Evolutionary conservation across 192 early-diverging fungal species (phyloP).

Genomic region (Coemansia sp.): DNA sequence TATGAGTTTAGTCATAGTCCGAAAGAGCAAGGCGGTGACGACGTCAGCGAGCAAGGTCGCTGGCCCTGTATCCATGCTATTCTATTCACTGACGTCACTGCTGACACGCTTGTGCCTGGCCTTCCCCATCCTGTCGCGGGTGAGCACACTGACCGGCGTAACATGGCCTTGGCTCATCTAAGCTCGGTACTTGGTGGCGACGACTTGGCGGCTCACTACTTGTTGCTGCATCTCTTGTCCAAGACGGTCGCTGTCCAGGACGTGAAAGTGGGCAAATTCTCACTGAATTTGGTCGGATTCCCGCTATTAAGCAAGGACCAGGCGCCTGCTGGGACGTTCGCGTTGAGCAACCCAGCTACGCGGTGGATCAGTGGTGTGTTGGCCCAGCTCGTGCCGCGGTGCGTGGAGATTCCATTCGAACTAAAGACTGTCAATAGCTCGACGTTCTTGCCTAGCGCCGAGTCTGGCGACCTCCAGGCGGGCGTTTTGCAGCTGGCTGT

Average conservation of each 20-base stretch:
- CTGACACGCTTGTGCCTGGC: conserved; percentile 11
- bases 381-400: conserved; percentile 55
- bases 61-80: conserved; percentile 55
- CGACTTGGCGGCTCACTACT: conserved; percentile 63
- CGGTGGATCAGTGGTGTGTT: conserved; percentile 42
- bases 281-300: conserved; percentile 63
- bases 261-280: conserved; percentile 66
- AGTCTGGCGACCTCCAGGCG: conserved; percentile 55
- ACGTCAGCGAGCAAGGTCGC: neutral
- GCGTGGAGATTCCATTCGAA: conserved; percentile 62
- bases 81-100: conserved; percentile 12
- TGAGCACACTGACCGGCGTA: conserved; percentile 18
- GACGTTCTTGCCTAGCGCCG: conserved; percentile 59
- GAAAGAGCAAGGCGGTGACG: conserved; percentile 13
- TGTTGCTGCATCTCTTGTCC: conserved; percentile 68
- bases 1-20: conserved; percentile 35
- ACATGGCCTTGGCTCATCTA: conserved; percentile 53
- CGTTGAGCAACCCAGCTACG: conserved; percentile 29
- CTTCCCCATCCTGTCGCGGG: conserved; percentile 1
- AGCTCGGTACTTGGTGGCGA: conserved; percentile 60
- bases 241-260: conserved; percentile 44
- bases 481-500: conserved; percentile 65
- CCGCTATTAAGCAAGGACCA: conserved; percentile 13
- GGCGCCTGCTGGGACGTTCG: conserved; percentile 8
- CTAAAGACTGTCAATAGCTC: conserved; percentile 60